These are phyloP conservation scores for Mycogone perniciosa DNA, from an alignment of 2,329 filamentous ascomycete species.

Conservation along the genomic window DNA sequence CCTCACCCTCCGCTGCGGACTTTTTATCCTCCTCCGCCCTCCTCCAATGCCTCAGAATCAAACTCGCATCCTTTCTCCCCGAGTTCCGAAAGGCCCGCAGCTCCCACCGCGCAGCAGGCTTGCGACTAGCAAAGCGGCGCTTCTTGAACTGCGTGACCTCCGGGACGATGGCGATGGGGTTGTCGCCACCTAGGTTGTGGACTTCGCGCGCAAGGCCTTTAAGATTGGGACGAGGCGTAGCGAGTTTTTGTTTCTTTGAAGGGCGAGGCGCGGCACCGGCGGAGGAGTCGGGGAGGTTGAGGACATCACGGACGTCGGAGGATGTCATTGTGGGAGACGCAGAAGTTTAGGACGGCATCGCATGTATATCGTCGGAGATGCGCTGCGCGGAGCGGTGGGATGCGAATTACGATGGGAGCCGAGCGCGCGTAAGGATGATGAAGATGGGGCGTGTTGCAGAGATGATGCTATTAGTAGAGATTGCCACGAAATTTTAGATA, in stretches of 20 bases:
- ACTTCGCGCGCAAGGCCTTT: slow-evolving; percentile 61
- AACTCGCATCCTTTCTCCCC: slow-evolving; percentile 59
- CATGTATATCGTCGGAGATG: too few species aligned
- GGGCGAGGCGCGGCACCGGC: slow-evolving; percentile 43
- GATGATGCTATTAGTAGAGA: background rate
- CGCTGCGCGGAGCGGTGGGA: too few species aligned
- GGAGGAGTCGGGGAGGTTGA: slow-evolving; percentile 63
- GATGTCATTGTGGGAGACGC: slow-evolving; percentile 52
- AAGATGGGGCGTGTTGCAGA: too few species aligned
- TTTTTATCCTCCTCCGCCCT: slow-evolving; percentile 47
- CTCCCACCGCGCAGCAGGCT: slow-evolving; percentile 58
- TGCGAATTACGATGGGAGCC: too few species aligned
- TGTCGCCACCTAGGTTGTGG: slow-evolving; percentile 59
- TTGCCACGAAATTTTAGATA: too few species aligned
- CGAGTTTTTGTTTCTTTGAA: slow-evolving; percentile 68
- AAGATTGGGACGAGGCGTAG: slow-evolving; percentile 52
- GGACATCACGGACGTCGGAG: slow-evolving; percentile 80
- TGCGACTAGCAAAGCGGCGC: slow-evolving; percentile 46
- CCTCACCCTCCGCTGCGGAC: slow-evolving; percentile 21
- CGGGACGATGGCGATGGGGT: slow-evolving; percentile 60
- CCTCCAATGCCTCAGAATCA: slow-evolving; percentile 77
- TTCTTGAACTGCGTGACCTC: slow-evolving; percentile 56
- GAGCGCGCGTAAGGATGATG: background rate
- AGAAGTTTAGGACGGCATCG: background rate
- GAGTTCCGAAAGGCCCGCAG: slow-evolving; percentile 68